These are phyloP conservation scores for Pontederia paniculata DNA, from an alignment of 176 grass and related monocot species.

Conservation along the genomic window DNA sequence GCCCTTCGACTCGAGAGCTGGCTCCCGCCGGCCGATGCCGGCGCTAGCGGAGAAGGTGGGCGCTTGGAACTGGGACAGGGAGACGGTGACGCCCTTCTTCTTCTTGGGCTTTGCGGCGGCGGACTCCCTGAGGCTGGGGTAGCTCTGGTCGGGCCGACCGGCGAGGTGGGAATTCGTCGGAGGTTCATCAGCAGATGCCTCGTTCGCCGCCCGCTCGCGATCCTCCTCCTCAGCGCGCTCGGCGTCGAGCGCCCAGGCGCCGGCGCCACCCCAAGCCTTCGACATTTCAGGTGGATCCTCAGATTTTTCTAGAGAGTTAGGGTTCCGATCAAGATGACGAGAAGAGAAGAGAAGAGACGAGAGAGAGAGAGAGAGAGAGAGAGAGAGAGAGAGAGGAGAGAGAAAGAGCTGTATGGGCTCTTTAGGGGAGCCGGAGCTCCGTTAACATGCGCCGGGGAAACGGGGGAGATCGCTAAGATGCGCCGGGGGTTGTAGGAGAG, in stretches of 20 bases:
- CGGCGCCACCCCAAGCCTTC: conserved; percentile 11
- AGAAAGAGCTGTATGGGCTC: too few species aligned
- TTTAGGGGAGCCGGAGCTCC: too few species aligned
- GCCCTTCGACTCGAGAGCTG: not conserved
- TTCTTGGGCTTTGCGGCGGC: conserved; percentile 23
- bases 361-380: too few species aligned
- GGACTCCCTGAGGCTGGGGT: conserved; percentile 5
- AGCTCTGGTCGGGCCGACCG: not conserved
- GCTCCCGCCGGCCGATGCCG: not conserved
- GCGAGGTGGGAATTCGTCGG: not conserved
- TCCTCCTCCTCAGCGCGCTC: conserved; percentile 18
- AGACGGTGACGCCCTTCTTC: conserved; percentile 26
- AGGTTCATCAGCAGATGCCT: not conserved
- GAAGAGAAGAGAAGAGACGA: not conserved
- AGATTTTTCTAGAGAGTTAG: not conserved
- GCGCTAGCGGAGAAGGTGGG: not conserved
- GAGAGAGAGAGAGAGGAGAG: too few species aligned
- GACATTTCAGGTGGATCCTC: not conserved
- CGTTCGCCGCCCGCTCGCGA: not conserved
- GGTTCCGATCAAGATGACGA: not conserved
- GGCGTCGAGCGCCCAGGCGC: conserved; percentile 21
- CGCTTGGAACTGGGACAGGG: conserved; percentile 19
- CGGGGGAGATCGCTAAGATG: too few species aligned
- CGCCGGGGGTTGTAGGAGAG: too few species aligned
- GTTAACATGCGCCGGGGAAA: too few species aligned